Conservation (phyloP, 1,284 basidiomycete species). For the Cryptococcus hybrid region DNA sequence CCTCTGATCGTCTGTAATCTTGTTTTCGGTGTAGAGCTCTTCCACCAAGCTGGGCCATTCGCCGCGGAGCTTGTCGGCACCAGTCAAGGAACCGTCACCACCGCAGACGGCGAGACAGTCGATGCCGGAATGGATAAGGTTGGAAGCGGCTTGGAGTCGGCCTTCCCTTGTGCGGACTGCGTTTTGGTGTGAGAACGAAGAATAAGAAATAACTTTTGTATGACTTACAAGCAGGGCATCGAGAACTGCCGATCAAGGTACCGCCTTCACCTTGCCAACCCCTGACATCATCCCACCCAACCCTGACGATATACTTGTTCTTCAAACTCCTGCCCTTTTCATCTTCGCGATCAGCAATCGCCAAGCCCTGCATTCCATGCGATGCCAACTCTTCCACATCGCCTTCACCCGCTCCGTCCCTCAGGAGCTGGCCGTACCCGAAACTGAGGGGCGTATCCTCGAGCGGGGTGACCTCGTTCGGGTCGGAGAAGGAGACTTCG, state of each 20-base stretch:
- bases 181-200: background rate
- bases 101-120: slow-evolving; percentile 96
- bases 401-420: slow-evolving; percentile 83
- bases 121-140: slow-evolving; percentile 93
- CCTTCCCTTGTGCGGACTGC: slow-evolving; percentile 79
- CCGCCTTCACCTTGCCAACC: slow-evolving; percentile 96
- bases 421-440: slow-evolving; percentile 84
- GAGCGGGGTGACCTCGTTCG: slow-evolving; percentile 31
- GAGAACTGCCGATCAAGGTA: slow-evolving; percentile 92
- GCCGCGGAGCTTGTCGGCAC: slow-evolving; percentile 86
- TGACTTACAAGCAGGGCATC: slow-evolving; percentile 67
- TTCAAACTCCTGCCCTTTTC: slow-evolving; percentile 62
- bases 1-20: slow-evolving; percentile 74
- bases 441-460: slow-evolving; percentile 62
- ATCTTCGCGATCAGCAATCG: slow-evolving; percentile 53
- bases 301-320: slow-evolving; percentile 90
- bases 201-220: background rate
- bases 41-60: slow-evolving; percentile 88
- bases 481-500: slow-evolving; percentile 29
- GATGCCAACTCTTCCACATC: slow-evolving; percentile 44
- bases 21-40: slow-evolving; percentile 64
- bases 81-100: slow-evolving; percentile 93
- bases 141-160: slow-evolving; percentile 78
- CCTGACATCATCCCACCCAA: slow-evolving; percentile 97
- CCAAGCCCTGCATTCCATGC: slow-evolving; percentile 28